Conservation (phyloP, 1,284 basidiomycete genomes). For the Ganoderma resinaceum region DNA sequence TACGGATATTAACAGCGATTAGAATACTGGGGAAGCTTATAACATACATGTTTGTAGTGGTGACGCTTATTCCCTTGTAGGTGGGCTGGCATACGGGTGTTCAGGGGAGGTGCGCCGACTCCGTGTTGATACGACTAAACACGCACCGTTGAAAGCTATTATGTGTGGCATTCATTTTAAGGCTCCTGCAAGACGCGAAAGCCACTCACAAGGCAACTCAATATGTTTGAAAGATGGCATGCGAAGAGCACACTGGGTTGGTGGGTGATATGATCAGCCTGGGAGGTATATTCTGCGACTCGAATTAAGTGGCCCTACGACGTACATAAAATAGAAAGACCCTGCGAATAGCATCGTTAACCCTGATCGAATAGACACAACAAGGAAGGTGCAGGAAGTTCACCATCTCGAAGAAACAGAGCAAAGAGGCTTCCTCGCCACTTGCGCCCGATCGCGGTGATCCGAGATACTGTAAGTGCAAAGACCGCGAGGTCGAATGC, state of each 20-base stretch:
- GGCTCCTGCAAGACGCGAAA: neutral
- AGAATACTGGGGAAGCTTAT: neutral
- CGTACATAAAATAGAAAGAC: constrained; percentile 15
- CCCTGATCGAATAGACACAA: neutral
- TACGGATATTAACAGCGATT: neutral
- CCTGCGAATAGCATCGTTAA: neutral
- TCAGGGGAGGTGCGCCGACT: neutral
- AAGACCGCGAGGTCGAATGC: constrained; percentile 16
- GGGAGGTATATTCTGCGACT: too few species aligned
- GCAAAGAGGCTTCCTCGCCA: constrained; percentile 15
- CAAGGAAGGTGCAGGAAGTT: neutral
- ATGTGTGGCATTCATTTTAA: neutral
- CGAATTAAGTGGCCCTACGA: neutral
- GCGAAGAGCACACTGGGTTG: constrained; percentile 11
- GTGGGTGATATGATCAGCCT: neutral
- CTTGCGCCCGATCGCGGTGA: neutral
- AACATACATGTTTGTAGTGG: constrained; percentile 14
- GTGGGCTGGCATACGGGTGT: constrained; percentile 5
- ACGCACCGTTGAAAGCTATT: neutral
- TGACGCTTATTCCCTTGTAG: constrained; percentile 19
- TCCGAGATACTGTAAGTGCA: constrained; percentile 13
- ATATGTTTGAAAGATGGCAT: constrained; percentile 16
- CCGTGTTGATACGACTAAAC: neutral
- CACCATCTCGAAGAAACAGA: constrained; percentile 20
- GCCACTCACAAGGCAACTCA: constrained; percentile 15